Evolutionary conservation across 495 filamentous ascomycete genomes (phyloP).

Genomic region (Emericellopsis terricola): DNA sequence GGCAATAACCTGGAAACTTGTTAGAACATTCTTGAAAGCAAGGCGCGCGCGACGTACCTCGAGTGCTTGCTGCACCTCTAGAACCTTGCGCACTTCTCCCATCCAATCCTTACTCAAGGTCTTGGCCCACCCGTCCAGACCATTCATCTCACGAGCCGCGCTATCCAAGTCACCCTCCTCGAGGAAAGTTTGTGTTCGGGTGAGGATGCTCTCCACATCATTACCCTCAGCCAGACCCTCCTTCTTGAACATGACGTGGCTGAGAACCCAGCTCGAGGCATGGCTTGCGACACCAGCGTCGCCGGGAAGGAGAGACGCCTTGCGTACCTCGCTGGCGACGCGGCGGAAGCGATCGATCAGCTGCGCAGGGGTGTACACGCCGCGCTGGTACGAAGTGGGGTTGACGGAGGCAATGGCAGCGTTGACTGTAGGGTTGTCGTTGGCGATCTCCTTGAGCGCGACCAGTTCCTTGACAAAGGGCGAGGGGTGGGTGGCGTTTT

Average conservation of each 20-base stretch:
- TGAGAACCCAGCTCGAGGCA: conserved; percentile 69
- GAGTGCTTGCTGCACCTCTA: conserved; percentile 90
- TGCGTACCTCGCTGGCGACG: conserved; percentile 84
- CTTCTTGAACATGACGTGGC: conserved; percentile 89
- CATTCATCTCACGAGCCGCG: conserved; percentile 90
- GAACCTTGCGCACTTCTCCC: conserved; percentile 63
- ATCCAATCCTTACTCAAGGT: conserved; percentile 87
- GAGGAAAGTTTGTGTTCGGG: conserved; percentile 68
- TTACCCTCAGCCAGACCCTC: conserved; percentile 68
- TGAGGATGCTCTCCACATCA: conserved; percentile 87
- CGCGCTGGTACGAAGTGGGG: conserved; percentile 81
- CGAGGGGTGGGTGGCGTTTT: conserved; percentile 50
- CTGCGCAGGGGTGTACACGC: conserved; percentile 63
- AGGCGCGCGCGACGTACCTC: conserved; percentile 58
- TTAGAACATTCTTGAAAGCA: not conserved
- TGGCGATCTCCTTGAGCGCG: conserved; percentile 80
- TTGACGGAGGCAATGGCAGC: conserved; percentile 91
- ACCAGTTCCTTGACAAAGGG: conserved; percentile 85
- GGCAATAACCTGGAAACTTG: conserved; percentile 30
- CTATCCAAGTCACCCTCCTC: conserved; percentile 85
- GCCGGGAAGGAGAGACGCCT: conserved; percentile 78
- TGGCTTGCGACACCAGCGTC: conserved; percentile 89
- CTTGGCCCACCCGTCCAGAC: conserved; percentile 80
- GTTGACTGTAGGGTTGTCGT: conserved; percentile 63
- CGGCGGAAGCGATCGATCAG: conserved; percentile 91